These are phyloP conservation scores for Chaetomium sp. DNA, from an alignment of 2,329 filamentous ascomycete species.

Conservation along the genomic window DNA sequence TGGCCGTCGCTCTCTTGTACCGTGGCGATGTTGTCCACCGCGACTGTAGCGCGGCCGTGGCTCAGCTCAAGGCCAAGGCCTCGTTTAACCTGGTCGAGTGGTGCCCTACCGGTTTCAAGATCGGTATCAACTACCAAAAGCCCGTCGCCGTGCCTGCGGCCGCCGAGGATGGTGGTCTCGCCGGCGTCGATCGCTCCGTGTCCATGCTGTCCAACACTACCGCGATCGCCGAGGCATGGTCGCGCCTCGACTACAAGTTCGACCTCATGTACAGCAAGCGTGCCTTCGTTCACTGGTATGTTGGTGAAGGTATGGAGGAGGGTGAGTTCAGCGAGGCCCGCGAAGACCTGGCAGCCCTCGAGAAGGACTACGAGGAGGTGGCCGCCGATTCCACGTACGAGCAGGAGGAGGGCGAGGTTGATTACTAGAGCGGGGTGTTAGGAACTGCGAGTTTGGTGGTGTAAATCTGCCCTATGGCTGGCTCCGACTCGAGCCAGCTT, in stretches of 20 bases:
- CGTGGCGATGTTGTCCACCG: constrained; percentile 65
- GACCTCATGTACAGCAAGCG: constrained; percentile 75
- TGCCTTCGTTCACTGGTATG: constrained; percentile 72
- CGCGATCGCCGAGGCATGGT: constrained; percentile 68
- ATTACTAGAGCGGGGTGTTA: constrained; percentile 59
- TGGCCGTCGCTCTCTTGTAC: constrained; percentile 67
- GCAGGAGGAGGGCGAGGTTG: constrained; percentile 57
- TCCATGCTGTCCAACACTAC: constrained; percentile 72
- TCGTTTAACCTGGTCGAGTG: constrained; percentile 70
- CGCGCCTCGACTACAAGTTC: constrained; percentile 66
- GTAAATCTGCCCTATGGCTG: neutral
- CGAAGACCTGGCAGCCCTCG: constrained; percentile 76
- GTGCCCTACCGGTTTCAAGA: constrained; percentile 71
- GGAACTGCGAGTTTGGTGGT: constrained; percentile 5
- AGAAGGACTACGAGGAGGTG: constrained; percentile 84
- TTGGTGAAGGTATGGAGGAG: constrained; percentile 89
- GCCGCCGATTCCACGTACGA: constrained; percentile 62
- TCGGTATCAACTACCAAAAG: constrained; percentile 70
- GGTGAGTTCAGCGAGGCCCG: constrained; percentile 84
- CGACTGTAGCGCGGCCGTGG: constrained; percentile 62
- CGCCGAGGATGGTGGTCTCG: constrained; percentile 50
- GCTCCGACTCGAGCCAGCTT: neutral
- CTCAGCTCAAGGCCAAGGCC: constrained; percentile 61
- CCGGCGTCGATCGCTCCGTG: constrained; percentile 56
- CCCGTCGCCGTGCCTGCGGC: constrained; percentile 51